phyloP scores from a whole-genome alignment of 2,329 filamentous ascomycete genomes.

The Xylaria sp. region DNA sequence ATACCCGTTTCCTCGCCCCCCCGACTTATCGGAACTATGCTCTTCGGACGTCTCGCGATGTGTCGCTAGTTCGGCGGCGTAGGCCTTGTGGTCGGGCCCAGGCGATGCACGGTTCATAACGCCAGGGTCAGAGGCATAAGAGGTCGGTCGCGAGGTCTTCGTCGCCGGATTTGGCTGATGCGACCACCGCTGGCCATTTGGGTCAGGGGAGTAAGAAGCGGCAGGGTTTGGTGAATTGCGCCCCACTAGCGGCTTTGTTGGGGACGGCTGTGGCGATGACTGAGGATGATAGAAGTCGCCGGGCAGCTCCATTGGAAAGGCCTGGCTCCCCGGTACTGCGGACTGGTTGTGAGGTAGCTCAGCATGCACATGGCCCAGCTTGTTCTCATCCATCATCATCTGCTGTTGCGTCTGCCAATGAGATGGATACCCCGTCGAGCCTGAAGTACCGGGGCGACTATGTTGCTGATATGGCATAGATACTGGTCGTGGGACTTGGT shows the following conservation, averaged over 20 bases:
- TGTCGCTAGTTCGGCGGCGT: constrained; percentile 58
- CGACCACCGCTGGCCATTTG: constrained; percentile 57
- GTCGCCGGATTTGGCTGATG: constrained; percentile 48
- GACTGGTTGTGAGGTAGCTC: constrained; percentile 54
- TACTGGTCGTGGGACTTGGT: constrained; percentile 56
- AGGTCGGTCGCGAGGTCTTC: constrained; percentile 52
- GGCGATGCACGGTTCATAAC: constrained; percentile 51
- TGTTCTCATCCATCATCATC: constrained; percentile 40
- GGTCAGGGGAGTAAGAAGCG: constrained; percentile 48
- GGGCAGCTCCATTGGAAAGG: constrained; percentile 54
- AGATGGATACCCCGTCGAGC: constrained; percentile 45
- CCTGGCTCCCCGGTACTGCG: constrained; percentile 34
- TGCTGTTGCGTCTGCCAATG: constrained; percentile 48
- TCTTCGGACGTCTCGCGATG: constrained; percentile 62
- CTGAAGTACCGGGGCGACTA: constrained; percentile 50
- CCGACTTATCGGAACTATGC: constrained; percentile 41
- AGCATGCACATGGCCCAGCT: constrained; percentile 46
- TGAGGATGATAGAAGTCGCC: constrained; percentile 62
- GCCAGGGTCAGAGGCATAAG: constrained; percentile 50
- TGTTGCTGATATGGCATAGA: constrained; percentile 49
- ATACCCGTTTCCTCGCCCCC: constrained; percentile 4
- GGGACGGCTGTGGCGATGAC: constrained; percentile 49
- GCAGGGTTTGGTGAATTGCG: constrained; percentile 48
- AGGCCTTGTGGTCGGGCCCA: constrained; percentile 55
- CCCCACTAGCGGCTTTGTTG: constrained; percentile 42